Conservation (phyloP, 306 rosid genomes). For the Myrica gale region DNA sequence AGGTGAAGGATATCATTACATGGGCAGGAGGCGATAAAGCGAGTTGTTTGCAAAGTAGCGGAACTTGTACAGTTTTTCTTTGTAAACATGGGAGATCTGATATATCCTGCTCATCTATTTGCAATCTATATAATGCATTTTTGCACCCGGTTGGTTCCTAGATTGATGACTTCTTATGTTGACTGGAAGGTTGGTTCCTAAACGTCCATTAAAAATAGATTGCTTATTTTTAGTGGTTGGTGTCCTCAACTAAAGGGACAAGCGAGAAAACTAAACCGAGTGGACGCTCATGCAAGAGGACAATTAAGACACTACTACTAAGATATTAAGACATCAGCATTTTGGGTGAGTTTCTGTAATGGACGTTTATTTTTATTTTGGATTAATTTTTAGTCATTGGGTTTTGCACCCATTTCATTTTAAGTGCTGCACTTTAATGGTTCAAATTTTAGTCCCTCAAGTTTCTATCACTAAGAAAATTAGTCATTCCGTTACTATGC, state of each 20-base stretch:
- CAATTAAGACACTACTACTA: too few species aligned
- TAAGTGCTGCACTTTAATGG: too few species aligned
- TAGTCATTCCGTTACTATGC: too few species aligned
- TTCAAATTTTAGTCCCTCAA: too few species aligned
- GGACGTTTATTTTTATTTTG: too few species aligned
- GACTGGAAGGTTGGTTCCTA: not conserved
- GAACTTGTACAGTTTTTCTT: constrained; percentile 40
- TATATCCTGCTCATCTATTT: constrained; percentile 1
- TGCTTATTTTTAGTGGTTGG: not conserved
- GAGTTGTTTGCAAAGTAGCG: constrained; percentile 24
- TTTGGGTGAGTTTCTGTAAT: too few species aligned
- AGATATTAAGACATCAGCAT: too few species aligned
- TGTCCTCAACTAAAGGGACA: not conserved
- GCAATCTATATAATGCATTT: constrained; percentile 3
- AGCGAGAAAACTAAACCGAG: too few species aligned
- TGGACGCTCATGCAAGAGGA: too few species aligned
- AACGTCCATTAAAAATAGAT: not conserved
- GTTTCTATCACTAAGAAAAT: too few species aligned
- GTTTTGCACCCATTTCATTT: too few species aligned
- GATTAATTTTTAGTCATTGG: too few species aligned
- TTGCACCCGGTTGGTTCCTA: not conserved
- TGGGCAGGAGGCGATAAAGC: constrained; percentile 24
- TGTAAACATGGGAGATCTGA: constrained; percentile 26
- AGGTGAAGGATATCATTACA: constrained; percentile 36
- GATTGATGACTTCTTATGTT: not conserved